Base-by-base conservation (phyloP, 192 early-diverging fungal species). In the Radiomyces spectabilis region DNA sequence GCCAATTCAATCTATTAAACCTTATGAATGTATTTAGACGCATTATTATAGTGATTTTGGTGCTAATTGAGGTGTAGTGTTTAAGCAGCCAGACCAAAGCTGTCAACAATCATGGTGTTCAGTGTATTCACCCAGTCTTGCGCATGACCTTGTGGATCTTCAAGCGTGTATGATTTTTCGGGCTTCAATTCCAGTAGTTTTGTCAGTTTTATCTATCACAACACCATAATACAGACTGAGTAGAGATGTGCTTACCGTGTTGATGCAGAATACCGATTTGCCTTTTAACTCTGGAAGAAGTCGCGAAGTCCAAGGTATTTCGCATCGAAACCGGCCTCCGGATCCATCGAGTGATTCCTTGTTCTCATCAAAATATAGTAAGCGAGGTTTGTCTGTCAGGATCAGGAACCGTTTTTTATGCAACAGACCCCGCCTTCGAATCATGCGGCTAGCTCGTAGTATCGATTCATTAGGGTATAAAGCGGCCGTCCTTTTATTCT, bases 331-430 rank as follows among this genome's bases (percentile, higher is more conserved):
- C 4, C 52, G 27, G 1, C 72, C 76, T 35, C 69, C 56, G 10
- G 57, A 44, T 13, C 38, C 45, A 18, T 55, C 47, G 5, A 38
- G 34, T 1, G n/a, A n/a, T n/a, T 33, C 69, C 53, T 81, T 73
- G 16, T 72, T 73, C 53, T 81, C 70, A 37, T 87, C 85, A 47
- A 80, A 75, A 48, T 85, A 84, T 2, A 78, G 49, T 40, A 89
- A 62, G 4, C 87, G 74, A 27, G 85, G 85, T 29, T 68, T 60
- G 51, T 87, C 83, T 1, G 85, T 87, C 44, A 89, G 59, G n/a
- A 87, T 68, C 30, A 89, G 42, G 29, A 78, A 72, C 13, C 78
- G 42, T 33, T 77, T 80, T 41, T 79, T 86, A 9, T 74, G 65
- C 37, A 78, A 75, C 25, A 75, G 51, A 16, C 81, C 76, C 39